Evolutionary conservation across 2,329 filamentous ascomycete species (phyloP).

Genomic region (Sclerotinia glacialis): DNA sequence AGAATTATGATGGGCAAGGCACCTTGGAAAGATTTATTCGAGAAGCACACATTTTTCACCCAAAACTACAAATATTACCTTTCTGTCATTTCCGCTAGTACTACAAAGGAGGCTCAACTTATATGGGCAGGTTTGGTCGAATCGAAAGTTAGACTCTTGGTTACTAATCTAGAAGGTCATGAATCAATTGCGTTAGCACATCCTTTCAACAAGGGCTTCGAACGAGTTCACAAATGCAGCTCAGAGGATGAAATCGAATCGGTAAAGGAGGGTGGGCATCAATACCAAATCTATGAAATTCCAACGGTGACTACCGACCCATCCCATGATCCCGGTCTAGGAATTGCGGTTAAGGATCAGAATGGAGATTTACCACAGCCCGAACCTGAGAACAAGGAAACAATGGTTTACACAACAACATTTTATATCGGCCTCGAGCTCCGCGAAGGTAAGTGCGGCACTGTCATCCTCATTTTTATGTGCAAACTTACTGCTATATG

Average conservation of each 20-base stretch:
- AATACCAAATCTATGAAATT: conserved; percentile 50
- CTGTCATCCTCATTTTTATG: background rate
- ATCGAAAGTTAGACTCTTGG: conserved; percentile 84
- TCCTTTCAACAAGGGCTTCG: conserved; percentile 90
- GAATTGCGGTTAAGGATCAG: conserved; percentile 42
- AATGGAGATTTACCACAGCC: conserved; percentile 34
- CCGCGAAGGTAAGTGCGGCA: conserved; percentile 58
- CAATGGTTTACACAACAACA: conserved; percentile 75
- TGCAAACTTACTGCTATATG: background rate
- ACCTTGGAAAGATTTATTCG: conserved; percentile 84
- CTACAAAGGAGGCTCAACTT: conserved; percentile 77
- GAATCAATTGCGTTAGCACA: conserved; percentile 78
- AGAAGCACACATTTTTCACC: conserved; percentile 91
- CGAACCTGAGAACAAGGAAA: conserved; percentile 36
- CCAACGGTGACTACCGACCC: conserved; percentile 36
- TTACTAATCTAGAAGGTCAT: conserved; percentile 78
- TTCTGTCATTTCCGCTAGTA: conserved; percentile 78
- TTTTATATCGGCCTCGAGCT: conserved; percentile 91
- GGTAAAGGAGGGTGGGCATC: conserved; percentile 59
- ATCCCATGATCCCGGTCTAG: conserved; percentile 47
- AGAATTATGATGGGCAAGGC: conserved; percentile 74
- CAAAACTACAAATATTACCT: conserved; percentile 93
- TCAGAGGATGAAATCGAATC: conserved; percentile 59
- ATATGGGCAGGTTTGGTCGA: conserved; percentile 90
- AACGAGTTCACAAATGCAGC: conserved; percentile 71